Evolutionary conservation across 768 basidiomycete genomes (phyloP), one percentile per base, ranked within the genome.

Genomic region (Crucibulum laeve): DNA sequence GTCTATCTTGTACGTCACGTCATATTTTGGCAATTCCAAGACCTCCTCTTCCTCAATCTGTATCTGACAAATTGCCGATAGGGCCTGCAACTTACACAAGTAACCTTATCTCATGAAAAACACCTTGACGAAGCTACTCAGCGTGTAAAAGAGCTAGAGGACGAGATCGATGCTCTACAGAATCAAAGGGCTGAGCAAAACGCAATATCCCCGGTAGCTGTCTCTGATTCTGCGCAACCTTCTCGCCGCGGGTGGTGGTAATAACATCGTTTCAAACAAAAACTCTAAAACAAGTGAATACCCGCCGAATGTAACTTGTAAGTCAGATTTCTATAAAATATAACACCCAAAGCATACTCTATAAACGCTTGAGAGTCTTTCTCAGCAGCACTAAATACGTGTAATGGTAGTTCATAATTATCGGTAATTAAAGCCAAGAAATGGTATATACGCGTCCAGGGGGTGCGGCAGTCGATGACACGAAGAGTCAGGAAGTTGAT

Each of bases 61-160:
- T 37, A 40, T 21, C 25, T 11, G n/a, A 7, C 13, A 8, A 40
- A 22, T 40, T 42, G 48, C 53, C 8, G 11, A 13, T 19, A 90
- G 88, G 80, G 73, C 36, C 67, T 91, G 30, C 80, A 87, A 50
- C 68, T 88, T 19, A 61, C 72, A 10, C 87, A 82, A 53, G 65
- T 71, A 44, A 69, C 70, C 28, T 65, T 91, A 4, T 76, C 82
- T 1, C 83, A 87, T 54, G 85, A 91, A 65, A 82, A 81, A 54
- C 79, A 77, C 57, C 71, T 87, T 52, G 73, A 77, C 25, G 77
- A 87, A 53, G 79, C 84, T n/a, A 56, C 57, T 18, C 65, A 60
- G 4, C 76, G 66, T 36, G 72, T 88, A 21, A 58, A 59, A 28
- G 54, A 60, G 18, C 71, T 91, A 40, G 84, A 91, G 65, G 64